Base-by-base conservation (phyloP, 306 rosid species). In the Quercus rubra region DNA sequence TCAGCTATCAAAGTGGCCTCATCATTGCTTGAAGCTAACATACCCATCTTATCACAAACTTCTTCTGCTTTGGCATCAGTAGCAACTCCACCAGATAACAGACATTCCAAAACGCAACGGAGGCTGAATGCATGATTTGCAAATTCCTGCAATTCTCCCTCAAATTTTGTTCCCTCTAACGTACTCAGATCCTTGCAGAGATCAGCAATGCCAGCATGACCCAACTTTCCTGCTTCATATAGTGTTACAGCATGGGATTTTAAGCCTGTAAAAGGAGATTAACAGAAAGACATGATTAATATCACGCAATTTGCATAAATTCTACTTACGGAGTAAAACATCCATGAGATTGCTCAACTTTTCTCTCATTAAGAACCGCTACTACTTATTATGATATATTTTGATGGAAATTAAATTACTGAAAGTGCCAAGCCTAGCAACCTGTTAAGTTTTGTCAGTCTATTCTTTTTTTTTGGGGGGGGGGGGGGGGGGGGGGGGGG, bases 161-260 rank as follows among this genome's bases (percentile, higher is more conserved):
- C 98, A 83, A 91, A 95, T 82, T 83, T 95, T 80, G 97, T 76
- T 72, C 98, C 87, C 82, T 93, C 97, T 80, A 95, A 74, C 5
- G 98, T 91, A 73, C 94, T 81, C 67, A 95, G 94, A 90, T 93
- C 96, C 84, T 93, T 90, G 84, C 99, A 95, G 78, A 95, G 99
- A 89, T 95, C 98, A 28, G 90, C 63, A 82, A 95, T 95, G 79
- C 97, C 87, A 73, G 92, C 88, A 91, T 95, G 94, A 76, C 96
- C 98, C 89, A 95, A 77, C 81, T 95, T 95, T 46, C 98, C 99
- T 35, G 94, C 99, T 83, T 95, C 99, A 71, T 95, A 95, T 55
- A 95, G 93, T 13, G 98, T 95, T 71, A 95, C 98, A 23, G 99
- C 99, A 91, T 95, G 99, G 70, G 97, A 91, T 86, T 95, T 95